Evolutionary conservation across 306 rosid species (phyloP).

Genomic region (Castanea sativa): DNA sequence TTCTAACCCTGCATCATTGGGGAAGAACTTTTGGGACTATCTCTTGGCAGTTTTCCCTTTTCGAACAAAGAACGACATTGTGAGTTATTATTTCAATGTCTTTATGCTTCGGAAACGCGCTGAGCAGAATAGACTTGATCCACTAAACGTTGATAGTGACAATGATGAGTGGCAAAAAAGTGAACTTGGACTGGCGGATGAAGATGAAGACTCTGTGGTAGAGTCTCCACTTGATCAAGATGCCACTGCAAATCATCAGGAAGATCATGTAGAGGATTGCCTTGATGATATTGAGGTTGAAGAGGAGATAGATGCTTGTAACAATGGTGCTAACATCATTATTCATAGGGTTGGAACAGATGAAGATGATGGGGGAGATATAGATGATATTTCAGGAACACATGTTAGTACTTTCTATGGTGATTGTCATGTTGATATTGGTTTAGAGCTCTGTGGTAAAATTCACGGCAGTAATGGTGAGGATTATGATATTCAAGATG

Average conservation of each 20-base stretch:
- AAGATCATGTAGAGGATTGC: conserved; percentile 1
- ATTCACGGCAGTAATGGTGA: background rate
- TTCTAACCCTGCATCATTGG: conserved; percentile 34
- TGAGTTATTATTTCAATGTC: conserved; percentile 42
- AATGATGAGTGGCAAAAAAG: conserved; percentile 34
- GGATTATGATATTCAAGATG: conserved; percentile 27
- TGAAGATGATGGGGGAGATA: conserved; percentile 26
- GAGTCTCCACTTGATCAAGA: conserved; percentile 28
- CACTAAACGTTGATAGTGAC: conserved; percentile 33
- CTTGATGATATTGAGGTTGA: conserved; percentile 27
- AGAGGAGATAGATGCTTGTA: conserved; percentile 16
- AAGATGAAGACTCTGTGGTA: conserved; percentile 24
- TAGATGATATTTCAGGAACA: conserved; percentile 24
- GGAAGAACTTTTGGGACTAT: conserved; percentile 34
- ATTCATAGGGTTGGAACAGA: conserved; percentile 10
- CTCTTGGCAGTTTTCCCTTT: conserved; percentile 28
- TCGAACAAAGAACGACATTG: conserved; percentile 23
- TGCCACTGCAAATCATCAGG: conserved; percentile 17
- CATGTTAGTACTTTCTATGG: conserved; percentile 11
- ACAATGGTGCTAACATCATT: background rate
- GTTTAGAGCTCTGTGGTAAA: conserved; percentile 2
- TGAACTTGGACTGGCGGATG: conserved; percentile 18
- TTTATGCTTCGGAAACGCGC: conserved; percentile 36
- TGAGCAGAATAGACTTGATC: conserved; percentile 33
- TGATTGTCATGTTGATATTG: background rate